These are phyloP conservation scores for Russula dissimulans DNA, from an alignment of 768 basidiomycete species.

Conservation along the genomic window DNA sequence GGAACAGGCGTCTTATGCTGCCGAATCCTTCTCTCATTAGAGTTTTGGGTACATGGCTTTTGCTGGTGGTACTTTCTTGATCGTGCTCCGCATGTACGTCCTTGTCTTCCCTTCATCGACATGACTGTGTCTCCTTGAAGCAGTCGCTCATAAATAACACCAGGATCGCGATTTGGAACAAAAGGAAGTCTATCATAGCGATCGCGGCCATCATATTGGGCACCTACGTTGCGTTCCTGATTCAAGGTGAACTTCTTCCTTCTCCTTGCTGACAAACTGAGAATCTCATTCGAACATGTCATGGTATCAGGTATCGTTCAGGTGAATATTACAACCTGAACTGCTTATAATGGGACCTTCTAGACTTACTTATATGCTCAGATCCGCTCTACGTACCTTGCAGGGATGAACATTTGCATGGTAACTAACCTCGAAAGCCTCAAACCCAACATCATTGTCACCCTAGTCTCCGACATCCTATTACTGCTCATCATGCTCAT, in stretches of 20 bases:
- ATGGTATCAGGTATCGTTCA: not conserved
- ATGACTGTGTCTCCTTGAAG: not conserved
- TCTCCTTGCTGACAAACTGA: not conserved
- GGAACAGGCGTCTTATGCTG: not conserved
- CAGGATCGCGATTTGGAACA: constrained; percentile 5
- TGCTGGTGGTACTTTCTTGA: not conserved
- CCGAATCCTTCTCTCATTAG: not conserved
- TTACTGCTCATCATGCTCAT: not conserved
- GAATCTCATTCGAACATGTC: not conserved
- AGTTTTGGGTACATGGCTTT: not conserved
- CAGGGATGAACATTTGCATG: not conserved
- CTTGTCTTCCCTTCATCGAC: not conserved
- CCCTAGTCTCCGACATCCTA: not conserved
- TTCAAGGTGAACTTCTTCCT: not conserved
- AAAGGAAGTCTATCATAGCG: not conserved
- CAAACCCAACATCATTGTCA: not conserved
- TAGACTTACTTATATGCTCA: not conserved
- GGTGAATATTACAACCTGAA: not conserved
- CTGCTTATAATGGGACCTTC: not conserved
- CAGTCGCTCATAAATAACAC: not conserved
- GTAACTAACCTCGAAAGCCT: not conserved
- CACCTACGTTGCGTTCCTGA: not conserved
- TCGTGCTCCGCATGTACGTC: constrained; percentile 2
- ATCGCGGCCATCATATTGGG: not conserved
- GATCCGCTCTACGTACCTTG: not conserved